Evolutionary conservation across 2,329 filamentous ascomycete genomes (phyloP).

Genomic region (Nothophaeocryptopus gaeumannii): DNA sequence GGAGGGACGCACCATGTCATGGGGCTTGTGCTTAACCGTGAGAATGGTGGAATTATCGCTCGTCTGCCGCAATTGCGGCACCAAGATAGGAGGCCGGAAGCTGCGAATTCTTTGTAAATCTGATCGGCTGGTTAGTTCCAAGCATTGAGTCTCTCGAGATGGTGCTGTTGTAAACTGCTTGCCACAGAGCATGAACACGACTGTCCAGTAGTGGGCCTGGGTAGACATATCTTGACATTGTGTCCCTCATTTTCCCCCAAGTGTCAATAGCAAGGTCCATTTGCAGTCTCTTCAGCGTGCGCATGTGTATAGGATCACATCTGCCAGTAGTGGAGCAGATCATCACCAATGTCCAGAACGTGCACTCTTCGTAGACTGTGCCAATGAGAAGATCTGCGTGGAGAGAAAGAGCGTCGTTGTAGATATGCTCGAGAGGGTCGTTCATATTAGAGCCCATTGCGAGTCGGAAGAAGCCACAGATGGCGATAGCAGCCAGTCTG

Average conservation of each 20-base stretch:
- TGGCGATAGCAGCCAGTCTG: constrained; percentile 16
- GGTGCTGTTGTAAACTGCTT: constrained; percentile 14
- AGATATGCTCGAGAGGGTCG: constrained; percentile 11
- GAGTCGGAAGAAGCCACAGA: constrained; percentile 18
- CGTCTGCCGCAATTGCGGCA: no score
- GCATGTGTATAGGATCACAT: constrained; percentile 19
- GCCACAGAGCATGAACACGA: constrained; percentile 18
- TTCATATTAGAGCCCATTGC: constrained; percentile 5
- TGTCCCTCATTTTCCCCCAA: constrained; percentile 8
- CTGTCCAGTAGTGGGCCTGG: constrained; percentile 12
- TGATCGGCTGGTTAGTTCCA: background rate
- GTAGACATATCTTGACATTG: constrained; percentile 12
- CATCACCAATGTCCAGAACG: constrained; percentile 20
- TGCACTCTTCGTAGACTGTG: constrained; percentile 20
- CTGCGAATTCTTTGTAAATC: no score
- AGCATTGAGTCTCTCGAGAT: constrained; percentile 9
- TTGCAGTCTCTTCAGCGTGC: constrained; percentile 14
- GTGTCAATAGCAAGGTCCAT: constrained; percentile 7
- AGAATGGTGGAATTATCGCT: no score
- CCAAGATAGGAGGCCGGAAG: no score
- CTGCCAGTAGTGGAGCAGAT: constrained; percentile 19
- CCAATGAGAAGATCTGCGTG: constrained; percentile 16
- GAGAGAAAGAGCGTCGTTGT: constrained; percentile 12
- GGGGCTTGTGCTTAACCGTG: no score
- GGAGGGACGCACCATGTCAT: no score